Evolutionary conservation across 345 rosid species (phyloP), one percentile per base, ranked within the genome.

Genomic region (Crucihimalaya himalaica): DNA sequence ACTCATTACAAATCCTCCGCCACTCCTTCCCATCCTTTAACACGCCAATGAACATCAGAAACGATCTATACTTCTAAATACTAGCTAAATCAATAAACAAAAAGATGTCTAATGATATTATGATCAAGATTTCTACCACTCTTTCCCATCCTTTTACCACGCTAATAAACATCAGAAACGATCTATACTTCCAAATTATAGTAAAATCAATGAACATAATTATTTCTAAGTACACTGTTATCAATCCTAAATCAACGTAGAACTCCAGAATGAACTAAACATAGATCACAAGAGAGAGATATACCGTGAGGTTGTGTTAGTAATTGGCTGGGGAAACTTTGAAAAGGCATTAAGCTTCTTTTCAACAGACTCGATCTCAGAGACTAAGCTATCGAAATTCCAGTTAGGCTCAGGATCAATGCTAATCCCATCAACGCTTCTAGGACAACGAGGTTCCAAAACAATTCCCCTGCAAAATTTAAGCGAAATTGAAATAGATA

Each of bases 391-490:
- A 39, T 79, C 75, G 23, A 91, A 85, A 70, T 83, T 83, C 98
- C 97, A 94, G 66, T 94, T 75, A 5, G 92, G 89, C 11, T 89
- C 86, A 1, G 96, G 98, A 21, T 94, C 98, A 34, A 77, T 70
- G 5, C 79, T 69, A 65, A 91, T 79, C 53, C 86, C 91, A 63
- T 88, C 78, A 11, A 88, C 86, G 3, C 54, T 86, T 28, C 67
- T 81, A 0, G 89, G 91, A 35, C 88, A 84, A 15, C 74, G 90
- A 77, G 85, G 84, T 47, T 89, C 90, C 83, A 93, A 77, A 66
- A 88, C 57, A 52, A 74, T 78, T 37, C 85, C 91, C 98, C 96
- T 93, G 80, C 28, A 66, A 14, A 32, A 3, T 43, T 45, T 4
- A 37, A 45, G 1, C 14, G 15, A 61, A 32, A 16, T 12, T 15